Base-by-base conservation (phyloP, 1,284 basidiomycete species). In the Limonomyces culmigenus region DNA sequence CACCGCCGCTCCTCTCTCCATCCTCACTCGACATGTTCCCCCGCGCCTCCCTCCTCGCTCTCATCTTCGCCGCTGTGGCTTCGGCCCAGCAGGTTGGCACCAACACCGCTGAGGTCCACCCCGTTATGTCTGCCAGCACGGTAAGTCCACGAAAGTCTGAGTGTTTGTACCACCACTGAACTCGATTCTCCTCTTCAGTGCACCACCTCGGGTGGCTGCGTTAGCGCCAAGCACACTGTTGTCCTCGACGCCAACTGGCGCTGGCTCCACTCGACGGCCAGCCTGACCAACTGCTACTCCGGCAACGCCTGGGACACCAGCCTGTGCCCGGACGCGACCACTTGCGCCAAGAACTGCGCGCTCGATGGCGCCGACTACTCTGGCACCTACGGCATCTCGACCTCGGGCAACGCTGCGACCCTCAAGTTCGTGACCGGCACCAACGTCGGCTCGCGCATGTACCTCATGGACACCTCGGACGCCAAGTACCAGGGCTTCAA, bases 401-500 rank as follows among this genome's bases (percentile, higher is more conserved):
- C 55, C 30, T 45, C 38, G 39, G 58, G 56, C 42, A 48, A 55
- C 42, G 46, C 51, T 27, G 51, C 60, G 40, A 53, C 47, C 19
- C 58, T 72, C 52, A 60, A 64, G 45, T 66, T 70, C 52, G 60
- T 67, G 39, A 67, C 64, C n/a, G 40, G 45, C 19, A 53, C 44
- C 42, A 71, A 71, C 56, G 53, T 70, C 50, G 68, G 68, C 31
- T 68, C 67, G 13, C 67, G 69, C 45, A 58, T 70, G 35, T 70
- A 69, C 54, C 59, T 71, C 38, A 54, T 71, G 54, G 50, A 49
- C 13, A 27, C 8, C 23, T 54, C 55, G 47, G 55, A 61, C 43
- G 53, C 52, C 40, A 45, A 54, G 38, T 70, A 69, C 53, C 47
- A 69, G 52, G 56, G 60, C 47, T 70, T 70, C 60, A 62, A 66